Conservation (phyloP, 139 green algal genomes). For the Ostreobium quekettii region DNA sequence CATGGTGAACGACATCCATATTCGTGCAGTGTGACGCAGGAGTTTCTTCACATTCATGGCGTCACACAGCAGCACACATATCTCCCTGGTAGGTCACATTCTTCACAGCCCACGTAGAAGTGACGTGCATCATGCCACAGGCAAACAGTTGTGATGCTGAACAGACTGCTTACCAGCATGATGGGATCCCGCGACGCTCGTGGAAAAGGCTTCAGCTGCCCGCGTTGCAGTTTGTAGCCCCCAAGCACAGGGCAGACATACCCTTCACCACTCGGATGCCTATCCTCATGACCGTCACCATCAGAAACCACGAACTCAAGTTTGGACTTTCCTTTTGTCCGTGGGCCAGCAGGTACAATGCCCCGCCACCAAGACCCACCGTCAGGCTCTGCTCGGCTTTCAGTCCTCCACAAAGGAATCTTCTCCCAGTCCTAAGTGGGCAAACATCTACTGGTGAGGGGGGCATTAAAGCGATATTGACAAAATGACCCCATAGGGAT, state of each 20-base stretch:
- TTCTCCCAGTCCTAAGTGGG: slow-evolving; percentile 9
- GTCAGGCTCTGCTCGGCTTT: not conserved
- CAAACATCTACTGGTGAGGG: not conserved
- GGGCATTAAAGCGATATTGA: not conserved
- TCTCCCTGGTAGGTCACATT: not conserved
- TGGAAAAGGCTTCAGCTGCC: slow-evolving; percentile 47
- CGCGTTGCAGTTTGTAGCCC: slow-evolving; percentile 53
- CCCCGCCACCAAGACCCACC: not conserved
- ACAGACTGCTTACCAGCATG: slow-evolving; percentile 48
- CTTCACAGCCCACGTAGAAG: not conserved
- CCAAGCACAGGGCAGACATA: slow-evolving; percentile 42
- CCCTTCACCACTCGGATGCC: slow-evolving; percentile 9
- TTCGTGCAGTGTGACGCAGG: not conserved
- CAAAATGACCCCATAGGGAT: too few relatives aligned
- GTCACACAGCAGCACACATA: not conserved
- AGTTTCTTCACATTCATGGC: too few relatives aligned
- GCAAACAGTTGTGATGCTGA: slow-evolving; percentile 2
- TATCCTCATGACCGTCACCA: slow-evolving; percentile 28
- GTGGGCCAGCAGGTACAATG: slow-evolving; percentile 8
- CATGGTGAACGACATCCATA: not conserved
- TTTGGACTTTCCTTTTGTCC: not conserved
- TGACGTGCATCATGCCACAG: not conserved
- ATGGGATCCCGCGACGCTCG: slow-evolving; percentile 33
- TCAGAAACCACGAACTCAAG: slow-evolving; percentile 40
- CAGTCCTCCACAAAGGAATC: slow-evolving; percentile 1